These are phyloP conservation scores for Gaertneriomyces sp. DNA, from an alignment of 192 early-diverging fungal species.

Conservation along the genomic window DNA sequence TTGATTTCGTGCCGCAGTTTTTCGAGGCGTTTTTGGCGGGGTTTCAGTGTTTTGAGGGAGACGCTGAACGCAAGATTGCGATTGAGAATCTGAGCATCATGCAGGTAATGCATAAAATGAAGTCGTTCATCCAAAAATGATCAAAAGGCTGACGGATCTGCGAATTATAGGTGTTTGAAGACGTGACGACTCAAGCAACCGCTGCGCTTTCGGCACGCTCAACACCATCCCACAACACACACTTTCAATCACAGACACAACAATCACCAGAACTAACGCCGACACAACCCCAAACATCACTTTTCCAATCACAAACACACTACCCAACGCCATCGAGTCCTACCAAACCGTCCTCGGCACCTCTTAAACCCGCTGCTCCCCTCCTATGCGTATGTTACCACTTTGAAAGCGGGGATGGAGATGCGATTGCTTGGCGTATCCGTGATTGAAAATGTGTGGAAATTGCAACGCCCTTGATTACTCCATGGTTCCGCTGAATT, in stretches of 20 bases:
- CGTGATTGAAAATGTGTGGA: too few species aligned
- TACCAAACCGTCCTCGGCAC: background rate
- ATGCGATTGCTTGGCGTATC: conserved; percentile 9
- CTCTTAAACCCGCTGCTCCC: conserved; percentile 2
- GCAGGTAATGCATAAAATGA: conserved; percentile 13
- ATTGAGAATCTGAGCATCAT: conserved; percentile 29
- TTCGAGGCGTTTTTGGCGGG: conserved; percentile 26
- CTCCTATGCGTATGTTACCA: conserved; percentile 28
- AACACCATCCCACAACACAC: background rate
- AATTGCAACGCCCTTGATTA: too few species aligned
- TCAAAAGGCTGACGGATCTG: background rate
- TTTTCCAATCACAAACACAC: too few species aligned
- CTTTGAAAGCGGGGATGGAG: conserved; percentile 26
- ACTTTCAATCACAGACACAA: background rate
- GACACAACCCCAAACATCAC: too few species aligned
- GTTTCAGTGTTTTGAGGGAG: conserved; percentile 16
- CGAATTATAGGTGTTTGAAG: background rate
- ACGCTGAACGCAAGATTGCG: conserved; percentile 16
- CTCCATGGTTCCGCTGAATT: too few species aligned
- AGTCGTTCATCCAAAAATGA: background rate
- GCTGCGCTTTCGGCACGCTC: background rate
- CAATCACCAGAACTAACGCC: too few species aligned
- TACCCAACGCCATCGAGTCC: too few species aligned
- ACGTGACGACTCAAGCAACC: background rate
- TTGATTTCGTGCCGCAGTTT: conserved; percentile 28